phyloP scores from a whole-genome alignment of 2,329 filamentous ascomycete genomes.

The Samsoniella hepiali region DNA sequence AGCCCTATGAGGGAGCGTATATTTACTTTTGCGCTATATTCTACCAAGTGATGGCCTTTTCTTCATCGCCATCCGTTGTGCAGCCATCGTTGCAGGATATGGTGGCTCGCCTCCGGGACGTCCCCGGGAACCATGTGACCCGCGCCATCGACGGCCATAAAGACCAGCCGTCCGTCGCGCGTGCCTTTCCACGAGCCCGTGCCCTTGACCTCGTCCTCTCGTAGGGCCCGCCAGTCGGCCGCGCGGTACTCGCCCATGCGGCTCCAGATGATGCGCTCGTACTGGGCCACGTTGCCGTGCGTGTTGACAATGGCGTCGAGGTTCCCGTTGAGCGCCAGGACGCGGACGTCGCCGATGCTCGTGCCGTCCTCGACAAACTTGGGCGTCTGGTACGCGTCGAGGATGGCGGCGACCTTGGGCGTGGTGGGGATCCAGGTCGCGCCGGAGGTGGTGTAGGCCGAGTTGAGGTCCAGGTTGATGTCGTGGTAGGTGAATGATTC shows the following conservation, averaged over 20 bases:
- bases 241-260: constrained; percentile 41
- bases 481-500: constrained; percentile 81
- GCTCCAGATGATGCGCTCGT: constrained; percentile 40
- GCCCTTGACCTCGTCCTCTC: constrained; percentile 7
- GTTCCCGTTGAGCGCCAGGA: constrained; percentile 27
- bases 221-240: constrained; percentile 25
- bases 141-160: constrained; percentile 24
- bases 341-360: constrained; percentile 21
- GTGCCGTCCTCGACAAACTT: constrained; percentile 8
- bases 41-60: not conserved
- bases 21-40: not conserved
- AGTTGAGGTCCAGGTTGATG: constrained; percentile 93
- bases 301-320: constrained; percentile 24
- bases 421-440: constrained; percentile 15
- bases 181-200: constrained; percentile 23
- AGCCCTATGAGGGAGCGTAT: not conserved
- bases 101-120: constrained; percentile 24
- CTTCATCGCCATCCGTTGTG: constrained; percentile 15
- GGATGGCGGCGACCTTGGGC: constrained; percentile 18
- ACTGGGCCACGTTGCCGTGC: constrained; percentile 33
- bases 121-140: constrained; percentile 25
- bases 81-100: constrained; percentile 24
- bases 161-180: constrained; percentile 22
- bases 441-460: constrained; percentile 30
- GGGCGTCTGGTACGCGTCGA: constrained; percentile 21